These are phyloP conservation scores for Teunomyces stri DNA, from an alignment of 805 yeast genomes.

Conservation along the genomic window DNA sequence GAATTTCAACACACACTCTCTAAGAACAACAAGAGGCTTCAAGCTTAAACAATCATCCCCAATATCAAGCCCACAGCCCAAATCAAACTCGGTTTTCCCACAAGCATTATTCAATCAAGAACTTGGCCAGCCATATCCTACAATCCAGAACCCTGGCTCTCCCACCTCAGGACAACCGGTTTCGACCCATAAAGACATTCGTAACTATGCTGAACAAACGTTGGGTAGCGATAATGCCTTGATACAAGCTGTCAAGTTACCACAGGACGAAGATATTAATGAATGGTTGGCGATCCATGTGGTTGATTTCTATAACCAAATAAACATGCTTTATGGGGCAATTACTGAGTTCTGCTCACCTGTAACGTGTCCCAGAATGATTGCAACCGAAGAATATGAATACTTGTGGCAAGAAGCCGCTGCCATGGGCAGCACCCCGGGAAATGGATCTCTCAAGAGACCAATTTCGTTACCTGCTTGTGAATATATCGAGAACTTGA, in stretches of 20 bases:
- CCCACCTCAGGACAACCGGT: constrained; percentile 28
- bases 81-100: constrained; percentile 34
- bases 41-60: constrained; percentile 40
- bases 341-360: constrained; percentile 97
- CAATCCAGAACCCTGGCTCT: constrained; percentile 18
- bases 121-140: constrained; percentile 25
- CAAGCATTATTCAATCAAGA: constrained; percentile 18
- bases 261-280: constrained; percentile 84
- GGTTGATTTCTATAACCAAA: constrained; percentile 95
- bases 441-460: constrained; percentile 40
- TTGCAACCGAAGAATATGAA: constrained; percentile 95
- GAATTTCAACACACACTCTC: constrained; percentile 43
- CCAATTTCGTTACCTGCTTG: constrained; percentile 94
- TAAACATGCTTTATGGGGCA: constrained; percentile 94
- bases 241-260: constrained; percentile 89
- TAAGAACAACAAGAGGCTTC: constrained; percentile 43
- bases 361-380: constrained; percentile 92
- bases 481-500: constrained; percentile 86
- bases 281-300: constrained; percentile 98
- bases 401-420: constrained; percentile 90
- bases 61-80: constrained; percentile 38
- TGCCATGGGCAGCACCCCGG: constrained; percentile 35
- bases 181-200: constrained; percentile 67
- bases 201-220: constrained; percentile 91
- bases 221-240: constrained; percentile 89